Evolutionary conservation across 768 basidiomycete genomes (phyloP).

Genomic region (Xerocomus spinulosus): DNA sequence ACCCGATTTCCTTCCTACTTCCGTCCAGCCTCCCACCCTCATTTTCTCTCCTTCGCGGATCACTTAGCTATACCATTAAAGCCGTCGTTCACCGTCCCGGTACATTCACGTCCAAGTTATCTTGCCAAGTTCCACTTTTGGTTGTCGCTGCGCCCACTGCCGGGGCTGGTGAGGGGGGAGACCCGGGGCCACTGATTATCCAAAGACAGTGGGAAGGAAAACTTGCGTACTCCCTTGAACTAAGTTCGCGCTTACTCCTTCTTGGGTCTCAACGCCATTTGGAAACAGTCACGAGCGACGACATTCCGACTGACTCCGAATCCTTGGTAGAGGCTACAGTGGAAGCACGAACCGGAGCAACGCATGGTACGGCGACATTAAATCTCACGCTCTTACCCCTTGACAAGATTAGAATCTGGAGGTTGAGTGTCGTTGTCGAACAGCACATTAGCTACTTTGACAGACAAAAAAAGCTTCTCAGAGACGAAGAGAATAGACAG

Average conservation of each 20-base stretch:
- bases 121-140: conserved; percentile 63
- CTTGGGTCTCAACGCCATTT: conserved; percentile 47
- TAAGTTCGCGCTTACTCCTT: conserved; percentile 79
- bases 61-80: conserved; percentile 73
- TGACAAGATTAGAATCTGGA: conserved; percentile 79
- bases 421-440: conserved; percentile 70
- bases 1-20: conserved; percentile 89
- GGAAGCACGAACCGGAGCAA: conserved; percentile 10
- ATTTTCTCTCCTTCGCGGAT: conserved; percentile 68
- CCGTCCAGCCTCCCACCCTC: conserved; percentile 79
- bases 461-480: background rate
- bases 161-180: conserved; percentile 69
- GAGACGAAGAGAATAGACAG: conserved; percentile 7
- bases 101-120: conserved; percentile 72
- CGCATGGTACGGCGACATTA: conserved; percentile 62
- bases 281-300: background rate
- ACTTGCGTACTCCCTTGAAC: conserved; percentile 72
- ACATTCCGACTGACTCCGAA: background rate
- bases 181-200: conserved; percentile 74
- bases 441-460: conserved; percentile 28
- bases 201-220: conserved; percentile 91
- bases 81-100: conserved; percentile 86
- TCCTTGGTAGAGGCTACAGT: background rate
- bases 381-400: conserved; percentile 81
- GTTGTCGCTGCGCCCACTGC: conserved; percentile 75